Base-by-base conservation (phyloP, 78 protist genomes). In the Dictyostelium brefeldianum region DNA sequence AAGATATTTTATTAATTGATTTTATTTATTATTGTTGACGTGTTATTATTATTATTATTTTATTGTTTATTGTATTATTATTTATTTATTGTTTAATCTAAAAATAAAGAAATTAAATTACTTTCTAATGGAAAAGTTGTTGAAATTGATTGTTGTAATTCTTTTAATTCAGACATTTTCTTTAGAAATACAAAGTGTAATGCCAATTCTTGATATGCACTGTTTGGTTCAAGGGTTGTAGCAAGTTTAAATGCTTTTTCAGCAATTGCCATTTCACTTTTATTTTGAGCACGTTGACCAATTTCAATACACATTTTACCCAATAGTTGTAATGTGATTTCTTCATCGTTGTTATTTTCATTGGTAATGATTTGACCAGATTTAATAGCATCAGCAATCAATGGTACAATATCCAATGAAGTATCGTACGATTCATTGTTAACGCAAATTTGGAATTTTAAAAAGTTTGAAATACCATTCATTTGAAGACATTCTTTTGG, bases 231-330 rank as follows among this genome's bases (percentile, higher is more conserved):
- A 0, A 87, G 36, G 10, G 93, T 51, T 1, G 93, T 77, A 0
- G 93, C 93, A 18, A 87, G 25, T 65, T 64, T 74, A n/a, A 87
- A 87, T 10, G 93, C 93, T 41, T 70, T 56, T 77, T 87, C 85
- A 22, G 93, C 59, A 0, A 22, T 10, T 11, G 62, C 10, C 6
- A 27, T 31, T 11, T 87, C 84, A 51, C 50, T 64, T 22, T 59
- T 62, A 48, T 18, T 57, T 87, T 87, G 93, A 31, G 78, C 62
- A 7, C 65, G 36, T 43, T 77, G 83, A 48, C 93, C 93, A 48
- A 87, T 87, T 56, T 87, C 93, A 29, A 87, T 87, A n/a, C 84
- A 87, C 73, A 75, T 87, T 80, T 77, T 87, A 62, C 85, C 83
- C 22, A 87, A 25, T 11, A 48, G 59, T 8, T 84, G 18, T 9